A percentile compares a stretch with the other conserved stretches of the same genome.
Evolutionary conservation across 164 flowering plant species (phyloP).

Genomic region (Saururus chinensis): DNA sequence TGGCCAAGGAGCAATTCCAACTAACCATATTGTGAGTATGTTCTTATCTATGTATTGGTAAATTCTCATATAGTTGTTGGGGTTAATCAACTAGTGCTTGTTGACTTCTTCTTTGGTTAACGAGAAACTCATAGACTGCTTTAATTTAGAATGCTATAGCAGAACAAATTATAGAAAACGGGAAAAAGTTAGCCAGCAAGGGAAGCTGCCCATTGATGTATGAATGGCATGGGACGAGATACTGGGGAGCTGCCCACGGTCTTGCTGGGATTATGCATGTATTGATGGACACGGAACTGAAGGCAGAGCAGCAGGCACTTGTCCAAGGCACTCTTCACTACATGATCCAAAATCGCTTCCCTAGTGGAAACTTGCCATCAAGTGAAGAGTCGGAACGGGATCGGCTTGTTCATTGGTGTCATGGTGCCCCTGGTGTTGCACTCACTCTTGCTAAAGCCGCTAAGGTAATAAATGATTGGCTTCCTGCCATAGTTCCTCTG

Average conservation of each 20-base stretch:
- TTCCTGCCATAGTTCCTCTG: too few species aligned
- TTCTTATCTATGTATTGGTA: not conserved
- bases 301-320: constrained; percentile 50
- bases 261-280: constrained; percentile 78
- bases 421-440: constrained; percentile 78
- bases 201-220: constrained; percentile 48
- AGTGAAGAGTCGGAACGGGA: constrained; percentile 53
- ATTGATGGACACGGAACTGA: constrained; percentile 58
- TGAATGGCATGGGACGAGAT: constrained; percentile 55
- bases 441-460: constrained; percentile 73
- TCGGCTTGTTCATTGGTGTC: constrained; percentile 83
- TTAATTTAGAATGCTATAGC: constrained; percentile 22
- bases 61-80: not conserved
- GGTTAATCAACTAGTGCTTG: too few species aligned
- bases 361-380: constrained; percentile 71
- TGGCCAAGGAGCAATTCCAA: constrained; percentile 27
- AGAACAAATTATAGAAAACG: constrained; percentile 33
- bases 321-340: constrained; percentile 53
- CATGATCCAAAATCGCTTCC: constrained; percentile 62
- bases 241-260: constrained; percentile 85
- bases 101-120: too few species aligned
- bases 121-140: not conserved
- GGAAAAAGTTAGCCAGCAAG: constrained; percentile 24
- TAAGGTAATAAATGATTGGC: constrained; percentile 29
- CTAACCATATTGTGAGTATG: constrained; percentile 23